Evolutionary conservation across 2,329 filamentous ascomycete species (phyloP).

Genomic region (Epichloe sibirici): DNA sequence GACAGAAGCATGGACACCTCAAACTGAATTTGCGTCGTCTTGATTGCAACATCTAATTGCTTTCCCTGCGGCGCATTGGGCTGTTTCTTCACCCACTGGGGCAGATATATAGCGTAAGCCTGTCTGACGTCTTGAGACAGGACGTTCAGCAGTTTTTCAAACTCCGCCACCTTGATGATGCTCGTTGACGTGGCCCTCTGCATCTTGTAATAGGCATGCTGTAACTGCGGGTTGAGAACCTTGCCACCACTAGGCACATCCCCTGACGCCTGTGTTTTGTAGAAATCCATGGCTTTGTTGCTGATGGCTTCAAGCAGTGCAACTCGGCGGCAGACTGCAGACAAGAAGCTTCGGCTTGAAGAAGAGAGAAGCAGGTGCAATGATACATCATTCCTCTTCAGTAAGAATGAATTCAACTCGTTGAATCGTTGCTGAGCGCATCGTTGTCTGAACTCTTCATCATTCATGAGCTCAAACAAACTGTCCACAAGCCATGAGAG

Average conservation of each 20-base stretch:
- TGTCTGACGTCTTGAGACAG: slow-evolving; percentile 38
- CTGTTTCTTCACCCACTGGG: slow-evolving; percentile 33
- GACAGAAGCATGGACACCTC: slow-evolving; percentile 43
- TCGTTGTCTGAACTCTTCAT: slow-evolving; percentile 37
- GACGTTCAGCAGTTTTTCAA: slow-evolving; percentile 46
- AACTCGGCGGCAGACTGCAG: slow-evolving; percentile 54
- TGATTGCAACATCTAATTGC: slow-evolving; percentile 31
- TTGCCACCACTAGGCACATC: slow-evolving; percentile 26
- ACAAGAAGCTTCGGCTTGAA: slow-evolving; percentile 60
- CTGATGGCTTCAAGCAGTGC: slow-evolving; percentile 41
- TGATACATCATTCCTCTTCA: slow-evolving; percentile 42
- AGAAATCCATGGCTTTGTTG: slow-evolving; percentile 37
- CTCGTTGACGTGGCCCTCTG: slow-evolving; percentile 36
- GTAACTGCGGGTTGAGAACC: slow-evolving; percentile 38
- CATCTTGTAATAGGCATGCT: slow-evolving; percentile 43
- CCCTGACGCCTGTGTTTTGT: slow-evolving; percentile 29
- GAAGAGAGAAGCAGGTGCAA: slow-evolving; percentile 59
- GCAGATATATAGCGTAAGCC: slow-evolving; percentile 34
- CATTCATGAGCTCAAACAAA: slow-evolving; percentile 42
- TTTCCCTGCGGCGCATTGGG: slow-evolving; percentile 30
- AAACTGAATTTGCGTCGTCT: slow-evolving; percentile 33
- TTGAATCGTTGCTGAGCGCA: slow-evolving; percentile 34
- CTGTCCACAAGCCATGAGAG: slow-evolving; percentile 49
- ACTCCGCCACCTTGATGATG: slow-evolving; percentile 46
- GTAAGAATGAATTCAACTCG: slow-evolving; percentile 39